Base-by-base conservation (phyloP, 176 grass and related monocot genomes). In the Oryza australiensis region DNA sequence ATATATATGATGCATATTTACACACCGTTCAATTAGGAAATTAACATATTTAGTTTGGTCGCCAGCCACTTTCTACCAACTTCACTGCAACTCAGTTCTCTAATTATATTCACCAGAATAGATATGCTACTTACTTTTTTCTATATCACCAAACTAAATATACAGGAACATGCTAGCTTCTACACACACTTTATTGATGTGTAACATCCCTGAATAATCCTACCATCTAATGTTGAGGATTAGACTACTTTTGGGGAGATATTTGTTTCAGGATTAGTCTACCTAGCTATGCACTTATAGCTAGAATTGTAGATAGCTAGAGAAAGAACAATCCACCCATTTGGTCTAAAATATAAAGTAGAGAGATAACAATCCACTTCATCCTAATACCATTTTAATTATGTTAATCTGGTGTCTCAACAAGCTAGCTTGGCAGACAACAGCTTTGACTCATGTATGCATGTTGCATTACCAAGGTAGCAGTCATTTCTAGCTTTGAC, bases 381-480 rank as follows among this genome's bases (percentile, higher is more conserved):
- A 15, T 9, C 48, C 51, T 38, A 82, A 51, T 76, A 37, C 8
- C 37, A 10, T 76, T 11, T 46, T 53, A 53, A 22, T 53, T 20
- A 46, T 45, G 23, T 75, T 77, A 76, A 15, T 76, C 11, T 23
- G 53, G 23, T 59, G 4, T n/a, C 30, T 69, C 70, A 16, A 2
- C 3, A 14, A 11, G 51, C 8, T 59, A 64, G 18, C 53, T 59
- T n/a, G 53, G 53, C 53, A 59, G 22, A 55, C 51, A 55, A 55
- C 13, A 76, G 20, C 64, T 81, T 86, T 81, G 78, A 81, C 63
- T 74, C 64, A 64, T 64, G 83, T 53, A 87, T 82, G 83, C 66
- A 87, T 82, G 12, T 51, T 82, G 49, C 72, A 87, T 30, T 63
- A n/a, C 22, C 8, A 3, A 51, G 51, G 5, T 57, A 82, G 40